Base-by-base conservation (phyloP, 306 rosid species). In the Prinsepia uniflora region DNA sequence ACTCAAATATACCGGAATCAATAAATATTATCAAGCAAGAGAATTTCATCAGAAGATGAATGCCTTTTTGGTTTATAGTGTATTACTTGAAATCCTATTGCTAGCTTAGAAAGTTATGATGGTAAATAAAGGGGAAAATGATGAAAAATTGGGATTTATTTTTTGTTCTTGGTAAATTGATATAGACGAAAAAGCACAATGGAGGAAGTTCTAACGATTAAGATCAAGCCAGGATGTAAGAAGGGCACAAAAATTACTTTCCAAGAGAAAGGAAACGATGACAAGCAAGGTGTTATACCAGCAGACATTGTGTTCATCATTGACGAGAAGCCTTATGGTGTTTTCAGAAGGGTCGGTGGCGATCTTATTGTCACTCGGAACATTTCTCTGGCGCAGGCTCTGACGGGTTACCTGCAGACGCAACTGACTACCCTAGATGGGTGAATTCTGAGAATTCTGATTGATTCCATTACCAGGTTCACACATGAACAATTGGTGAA, bases 171-270 rank as follows among this genome's bases (percentile, higher is more conserved):
- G 49, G 15, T 3, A 3, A 1, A 24, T 5, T 11, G 30, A 24
- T 0, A 65, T 76, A 91, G 97, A 86, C 85, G 81, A 58, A 69
- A 90, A 30, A 57, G 78, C 61, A 86, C 96, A 7, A 88, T 85
- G 65, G 96, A 92, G 91, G 96, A 90, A 81, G 81, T 86, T 74
- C 78, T 90, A 39, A 82, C 93, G 22, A 87, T 92, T 8, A 90
- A 90, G 84, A 85, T 92, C 83, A 86, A 87, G 86, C 96, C 87
- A 10, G 96, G 98, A 53, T 92, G 98, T 96, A 92, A 92, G 87
- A 90, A 88, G 65, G 98, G 96, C 58, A 92, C 96, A 24, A 90
- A 88, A 63, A 81, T 92, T 56, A 90, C 96, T 45, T 92, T 92
- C 41, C 96, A 86, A 3, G 93, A 86, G 84, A 92, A 82, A 75